A percentile compares a stretch with the other conserved stretches of the same genome.
These are phyloP conservation scores for Moniliella sp. DNA, from an alignment of 1,284 basidiomycete genomes.

Conservation along the genomic window DNA sequence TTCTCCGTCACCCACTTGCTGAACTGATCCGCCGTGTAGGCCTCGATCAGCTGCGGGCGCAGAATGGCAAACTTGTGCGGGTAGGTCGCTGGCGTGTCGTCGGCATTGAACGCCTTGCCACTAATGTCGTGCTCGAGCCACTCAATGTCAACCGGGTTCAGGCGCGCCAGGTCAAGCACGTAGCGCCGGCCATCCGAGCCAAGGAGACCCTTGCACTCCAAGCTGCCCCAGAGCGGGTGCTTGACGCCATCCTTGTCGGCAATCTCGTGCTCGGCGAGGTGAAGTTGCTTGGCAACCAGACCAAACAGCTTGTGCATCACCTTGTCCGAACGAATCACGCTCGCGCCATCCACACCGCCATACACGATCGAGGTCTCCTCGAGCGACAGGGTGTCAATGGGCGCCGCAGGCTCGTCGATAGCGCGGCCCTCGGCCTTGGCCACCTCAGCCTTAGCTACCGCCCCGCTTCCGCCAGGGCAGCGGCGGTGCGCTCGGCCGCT, in stretches of 20 bases:
- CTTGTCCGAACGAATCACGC: conserved; percentile 34
- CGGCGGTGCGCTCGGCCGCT: conserved; percentile 9
- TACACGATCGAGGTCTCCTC: conserved; percentile 36
- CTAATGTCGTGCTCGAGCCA: conserved; percentile 40
- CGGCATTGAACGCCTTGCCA: conserved; percentile 9
- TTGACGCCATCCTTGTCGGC: conserved; percentile 36
- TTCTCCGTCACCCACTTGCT: conserved; percentile 39
- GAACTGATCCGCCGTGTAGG: conserved; percentile 40
- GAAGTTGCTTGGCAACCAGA: conserved; percentile 38
- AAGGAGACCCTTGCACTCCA: conserved; percentile 42
- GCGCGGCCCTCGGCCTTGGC: conserved; percentile 37
- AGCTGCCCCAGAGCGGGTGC: conserved; percentile 39
- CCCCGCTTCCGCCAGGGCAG: not conserved
- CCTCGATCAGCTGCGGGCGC: conserved; percentile 42
- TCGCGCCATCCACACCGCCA: conserved; percentile 40
- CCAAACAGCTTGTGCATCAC: conserved; percentile 40
- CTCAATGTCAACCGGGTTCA: conserved; percentile 41
- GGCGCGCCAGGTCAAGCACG: conserved; percentile 40
- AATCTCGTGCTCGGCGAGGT: conserved; percentile 40
- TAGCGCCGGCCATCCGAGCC: conserved; percentile 42
- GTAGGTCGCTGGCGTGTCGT: conserved; percentile 33
- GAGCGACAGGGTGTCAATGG: conserved; percentile 21
- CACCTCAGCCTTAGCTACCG: conserved; percentile 4
- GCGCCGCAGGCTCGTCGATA: conserved; percentile 42
- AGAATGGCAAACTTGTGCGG: conserved; percentile 41